Evolutionary conservation across 768 basidiomycete species (phyloP), one percentile per base, ranked within the genome.

Genomic region (Boletus coccyginus): DNA sequence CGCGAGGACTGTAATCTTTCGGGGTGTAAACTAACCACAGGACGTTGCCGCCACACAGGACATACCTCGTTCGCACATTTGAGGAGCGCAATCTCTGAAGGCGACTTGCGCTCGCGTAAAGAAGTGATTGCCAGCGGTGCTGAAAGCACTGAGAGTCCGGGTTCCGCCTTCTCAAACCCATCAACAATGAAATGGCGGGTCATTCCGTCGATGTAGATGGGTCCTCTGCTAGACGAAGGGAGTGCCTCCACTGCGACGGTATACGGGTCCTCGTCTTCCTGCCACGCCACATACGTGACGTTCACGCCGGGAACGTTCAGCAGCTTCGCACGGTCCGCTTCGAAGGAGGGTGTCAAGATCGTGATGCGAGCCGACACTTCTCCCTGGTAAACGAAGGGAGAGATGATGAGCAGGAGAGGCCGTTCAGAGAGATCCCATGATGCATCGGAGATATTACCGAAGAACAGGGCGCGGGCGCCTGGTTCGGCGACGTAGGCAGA

Each of bases 401-500:
- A 77, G 42, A 94, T 62, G 53, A 90, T 77, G 33, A 93, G 74
- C 7, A 94, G 72, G 14, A 94, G 77, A 0, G 91, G 92, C 3
- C 92, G 80, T 72, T 94, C 92, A 11, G 88, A 90, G 33, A 91
- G 78, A 33, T 63, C 58, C 92, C 93, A 95, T 21, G 79, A 64
- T 9, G 77, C 57, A 7, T 62, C 65, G 13, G 87, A 86, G 55
- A 92, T 77, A 61, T 91, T 92, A n/a, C 77, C 84, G 68, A 81
- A 93, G 75, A 83, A 94, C 3, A 77, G 72, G 1, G 86, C 83
- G 54, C 77, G 88, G 14, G 89, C 81, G 0, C 88, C 84, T 27
- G 93, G 90, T 67, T 94, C 92, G 7, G 87, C 82, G 35, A 94
- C 81, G 67, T 90, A 94, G 16, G 87, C 86, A 8, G 82, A 77